phyloP scores from a whole-genome alignment of 345 rosid genomes.

The rapeseed (Brassica napus) region DNA sequence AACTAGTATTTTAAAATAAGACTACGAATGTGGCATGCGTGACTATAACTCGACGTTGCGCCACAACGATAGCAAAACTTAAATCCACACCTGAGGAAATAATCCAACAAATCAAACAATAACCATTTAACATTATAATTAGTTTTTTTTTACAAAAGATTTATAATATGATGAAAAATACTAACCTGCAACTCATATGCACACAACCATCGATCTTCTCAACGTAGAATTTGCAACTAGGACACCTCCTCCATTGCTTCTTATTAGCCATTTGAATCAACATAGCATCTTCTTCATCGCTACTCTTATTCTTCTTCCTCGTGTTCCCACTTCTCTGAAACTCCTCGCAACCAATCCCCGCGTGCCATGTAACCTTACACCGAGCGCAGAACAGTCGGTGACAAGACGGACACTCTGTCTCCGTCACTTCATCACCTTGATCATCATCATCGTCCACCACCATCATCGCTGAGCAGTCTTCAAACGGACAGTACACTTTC shows the following conservation, averaged over 20 bases:
- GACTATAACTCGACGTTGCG: background rate
- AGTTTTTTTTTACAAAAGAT: background rate
- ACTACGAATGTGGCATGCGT: background rate
- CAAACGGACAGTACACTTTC: background rate
- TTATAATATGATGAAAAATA: background rate
- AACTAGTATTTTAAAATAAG: background rate
- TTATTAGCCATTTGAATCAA: background rate
- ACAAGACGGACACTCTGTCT: conserved; percentile 4
- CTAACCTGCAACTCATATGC: background rate
- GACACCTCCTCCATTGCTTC: background rate
- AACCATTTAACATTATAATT: background rate
- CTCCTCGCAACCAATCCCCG: background rate
- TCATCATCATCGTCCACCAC: background rate
- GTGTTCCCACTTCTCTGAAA: background rate
- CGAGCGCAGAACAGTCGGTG: background rate
- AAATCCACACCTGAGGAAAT: background rate
- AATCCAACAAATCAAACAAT: background rate
- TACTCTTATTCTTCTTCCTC: background rate
- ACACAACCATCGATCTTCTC: background rate
- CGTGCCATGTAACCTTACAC: background rate
- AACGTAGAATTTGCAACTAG: background rate
- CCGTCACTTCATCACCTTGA: background rate
- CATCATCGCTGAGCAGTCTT: conserved; percentile 1
- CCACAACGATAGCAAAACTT: background rate
- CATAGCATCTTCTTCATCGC: background rate